Evolutionary conservation across 192 early-diverging fungal genomes (phyloP), one percentile per base, ranked within the genome.

Genomic region (Coemansia sp.): DNA sequence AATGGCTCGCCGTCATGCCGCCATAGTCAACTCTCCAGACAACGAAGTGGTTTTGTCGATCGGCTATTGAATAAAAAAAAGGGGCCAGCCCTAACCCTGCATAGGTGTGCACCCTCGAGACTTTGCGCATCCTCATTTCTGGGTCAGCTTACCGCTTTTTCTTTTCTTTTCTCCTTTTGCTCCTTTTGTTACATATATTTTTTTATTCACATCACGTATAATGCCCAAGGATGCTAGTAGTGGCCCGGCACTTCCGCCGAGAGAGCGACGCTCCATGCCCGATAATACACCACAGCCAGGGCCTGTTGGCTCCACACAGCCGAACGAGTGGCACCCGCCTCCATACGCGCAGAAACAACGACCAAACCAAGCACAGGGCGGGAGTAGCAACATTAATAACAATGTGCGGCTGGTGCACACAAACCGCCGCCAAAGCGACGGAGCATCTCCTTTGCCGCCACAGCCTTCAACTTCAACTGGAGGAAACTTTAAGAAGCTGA

Each of bases 31-130:
- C 40, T 79, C 77, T n/a, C 71, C 71, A 15, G 63, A 67, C 12
- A 84, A 84, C 59, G 29, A 47, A 16, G 38, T 33, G 38, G 82
- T 66, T 46, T 68, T 68, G 38, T 55, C 71, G 15, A 71, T 84
- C 40, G n/a, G 8, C 9, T 84, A 78, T 34, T 84, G 47, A 57
- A 10, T 8, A 27, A 27, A 27, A 27, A 27, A 27, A 27, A 27
- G 27, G 36, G 36, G 36, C 36, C 9, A 38, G 7, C 36, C 36
- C 36, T 27, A 27, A 27, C 27, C 27, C 9, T 38, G 36, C 36
- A 38, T 38, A 9, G 36, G 27, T 27, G 27, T 27, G 27, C 27
- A 27, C 1, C 27, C 27, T 27, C 36, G 10, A 38, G 36, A 8
- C 36, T 38, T 38, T 38, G 36, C 36, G 8, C 36, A 38, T 38